Percentiles rank a stretch among this genome's conserved stretches.
phyloP scores from a whole-genome alignment of 2,329 filamentous ascomycete genomes.

The Sclerotinia spermophila region DNA sequence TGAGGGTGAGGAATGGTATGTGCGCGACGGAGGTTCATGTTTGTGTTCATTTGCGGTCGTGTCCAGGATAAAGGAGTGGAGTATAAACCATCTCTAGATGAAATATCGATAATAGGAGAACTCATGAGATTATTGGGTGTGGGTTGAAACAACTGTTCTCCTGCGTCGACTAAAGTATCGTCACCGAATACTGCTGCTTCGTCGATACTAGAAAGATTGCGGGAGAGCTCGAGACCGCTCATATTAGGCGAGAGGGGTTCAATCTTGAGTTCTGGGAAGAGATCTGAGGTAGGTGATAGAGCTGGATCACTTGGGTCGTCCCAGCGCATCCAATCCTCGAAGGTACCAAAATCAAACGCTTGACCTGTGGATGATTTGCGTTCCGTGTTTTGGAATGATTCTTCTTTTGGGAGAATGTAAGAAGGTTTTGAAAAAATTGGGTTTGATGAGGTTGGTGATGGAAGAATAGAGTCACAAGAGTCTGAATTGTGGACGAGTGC shows the following conservation, averaged over 20 bases:
- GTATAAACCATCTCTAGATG: constrained; percentile 28
- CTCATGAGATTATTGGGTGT: constrained; percentile 18
- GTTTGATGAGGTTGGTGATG: constrained; percentile 30
- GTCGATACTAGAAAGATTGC: constrained; percentile 24
- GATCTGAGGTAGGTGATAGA: constrained; percentile 31
- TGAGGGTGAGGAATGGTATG: constrained; percentile 10
- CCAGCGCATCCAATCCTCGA: constrained; percentile 37
- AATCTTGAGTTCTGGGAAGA: constrained; percentile 33
- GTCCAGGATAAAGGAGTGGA: constrained; percentile 34
- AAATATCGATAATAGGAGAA: constrained; percentile 17
- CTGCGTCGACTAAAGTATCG: constrained; percentile 26
- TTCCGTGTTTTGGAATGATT: constrained; percentile 12
- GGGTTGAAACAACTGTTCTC: constrained; percentile 32
- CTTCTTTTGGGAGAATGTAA: constrained; percentile 27
- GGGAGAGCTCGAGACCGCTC: constrained; percentile 27
- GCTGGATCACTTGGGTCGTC: constrained; percentile 33
- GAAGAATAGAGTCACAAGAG: constrained; percentile 31
- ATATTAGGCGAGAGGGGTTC: constrained; percentile 32
- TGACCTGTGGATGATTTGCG: constrained; percentile 26
- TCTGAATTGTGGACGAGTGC: constrained; percentile 27
- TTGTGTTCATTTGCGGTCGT: constrained; percentile 21
- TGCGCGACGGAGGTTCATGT: constrained; percentile 7
- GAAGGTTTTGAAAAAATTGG: constrained; percentile 22
- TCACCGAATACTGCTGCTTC: constrained; percentile 30
- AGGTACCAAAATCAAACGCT: constrained; percentile 32